These are phyloP conservation scores for Elsinoe arachidis DNA, from an alignment of 2,329 filamentous ascomycete genomes.

Conservation along the genomic window DNA sequence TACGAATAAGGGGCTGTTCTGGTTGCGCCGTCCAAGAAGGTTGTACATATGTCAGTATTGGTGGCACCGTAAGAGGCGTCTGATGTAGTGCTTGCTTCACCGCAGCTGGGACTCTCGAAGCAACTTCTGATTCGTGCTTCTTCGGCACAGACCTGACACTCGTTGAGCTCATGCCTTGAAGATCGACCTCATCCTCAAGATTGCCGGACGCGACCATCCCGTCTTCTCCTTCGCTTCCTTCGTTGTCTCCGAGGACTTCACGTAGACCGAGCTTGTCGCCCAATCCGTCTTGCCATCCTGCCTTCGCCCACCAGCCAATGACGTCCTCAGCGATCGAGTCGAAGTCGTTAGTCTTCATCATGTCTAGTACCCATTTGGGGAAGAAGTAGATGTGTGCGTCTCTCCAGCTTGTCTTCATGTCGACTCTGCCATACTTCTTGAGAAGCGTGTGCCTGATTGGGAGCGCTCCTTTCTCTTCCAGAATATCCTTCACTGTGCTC, in stretches of 20 bases:
- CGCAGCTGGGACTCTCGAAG: constrained; percentile 15
- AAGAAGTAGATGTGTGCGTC: constrained; percentile 95
- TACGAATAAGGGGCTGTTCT: constrained; percentile 58
- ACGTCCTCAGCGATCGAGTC: constrained; percentile 88
- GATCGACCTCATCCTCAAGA: constrained; percentile 20
- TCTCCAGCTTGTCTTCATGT: constrained; percentile 73
- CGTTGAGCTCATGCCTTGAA: constrained; percentile 18
- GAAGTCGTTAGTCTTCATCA: constrained; percentile 71
- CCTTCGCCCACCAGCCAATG: constrained; percentile 91
- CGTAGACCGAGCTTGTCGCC: constrained; percentile 67
- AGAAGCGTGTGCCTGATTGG: constrained; percentile 70
- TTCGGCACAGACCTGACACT: constrained; percentile 10
- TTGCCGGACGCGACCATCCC: constrained; percentile 20
- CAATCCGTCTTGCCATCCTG: constrained; percentile 78
- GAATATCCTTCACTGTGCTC: constrained; percentile 76
- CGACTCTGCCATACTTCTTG: constrained; percentile 63
- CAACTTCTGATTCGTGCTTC: constrained; percentile 12
- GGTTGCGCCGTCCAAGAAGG: constrained; percentile 33
- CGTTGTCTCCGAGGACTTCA: constrained; percentile 50
- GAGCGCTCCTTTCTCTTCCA: constrained; percentile 63
- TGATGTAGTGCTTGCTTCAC: constrained; percentile 12
- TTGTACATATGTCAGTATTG: constrained; percentile 76
- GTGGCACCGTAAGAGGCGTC: constrained; percentile 49
- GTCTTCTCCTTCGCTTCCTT: constrained; percentile 21
- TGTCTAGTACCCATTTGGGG: constrained; percentile 81